Evolutionary conservation across 345 rosid species (phyloP).

Genomic region (Brassica juncea): DNA sequence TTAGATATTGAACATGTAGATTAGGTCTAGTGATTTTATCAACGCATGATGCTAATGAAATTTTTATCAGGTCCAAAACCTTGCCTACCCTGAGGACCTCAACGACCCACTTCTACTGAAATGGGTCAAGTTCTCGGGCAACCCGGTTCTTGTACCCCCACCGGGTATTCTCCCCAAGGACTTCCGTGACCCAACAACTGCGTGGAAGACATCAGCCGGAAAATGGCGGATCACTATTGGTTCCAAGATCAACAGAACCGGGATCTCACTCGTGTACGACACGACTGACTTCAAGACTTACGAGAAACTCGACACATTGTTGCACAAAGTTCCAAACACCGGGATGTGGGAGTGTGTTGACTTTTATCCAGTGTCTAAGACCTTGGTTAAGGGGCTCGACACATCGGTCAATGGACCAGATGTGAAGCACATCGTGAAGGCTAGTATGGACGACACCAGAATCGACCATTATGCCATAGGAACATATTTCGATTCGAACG

Average conservation of each 20-base stretch:
- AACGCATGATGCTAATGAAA: not conserved
- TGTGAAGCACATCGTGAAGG: constrained; percentile 80
- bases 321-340: constrained; percentile 77
- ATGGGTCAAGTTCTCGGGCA: constrained; percentile 74
- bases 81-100: constrained; percentile 76
- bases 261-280: constrained; percentile 67
- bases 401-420: constrained; percentile 66
- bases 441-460: constrained; percentile 81
- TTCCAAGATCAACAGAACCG: constrained; percentile 58
- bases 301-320: constrained; percentile 44
- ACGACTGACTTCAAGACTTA: constrained; percentile 59
- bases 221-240: constrained; percentile 74
- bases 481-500: constrained; percentile 55
- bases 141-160: constrained; percentile 82
- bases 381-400: constrained; percentile 59
- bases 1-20: constrained; percentile 33
- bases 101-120: constrained; percentile 84
- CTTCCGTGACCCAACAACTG: constrained; percentile 92
- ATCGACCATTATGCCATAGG: constrained; percentile 80
- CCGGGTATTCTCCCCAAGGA: constrained; percentile 55
- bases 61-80: constrained; percentile 53
- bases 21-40: constrained; percentile 11
- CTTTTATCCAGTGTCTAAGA: constrained; percentile 75
- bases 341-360: constrained; percentile 99
- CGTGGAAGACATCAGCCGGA: constrained; percentile 67